Conservation (phyloP, 495 filamentous ascomycete species). For the Diplogelasinospora grovesii region DNA sequence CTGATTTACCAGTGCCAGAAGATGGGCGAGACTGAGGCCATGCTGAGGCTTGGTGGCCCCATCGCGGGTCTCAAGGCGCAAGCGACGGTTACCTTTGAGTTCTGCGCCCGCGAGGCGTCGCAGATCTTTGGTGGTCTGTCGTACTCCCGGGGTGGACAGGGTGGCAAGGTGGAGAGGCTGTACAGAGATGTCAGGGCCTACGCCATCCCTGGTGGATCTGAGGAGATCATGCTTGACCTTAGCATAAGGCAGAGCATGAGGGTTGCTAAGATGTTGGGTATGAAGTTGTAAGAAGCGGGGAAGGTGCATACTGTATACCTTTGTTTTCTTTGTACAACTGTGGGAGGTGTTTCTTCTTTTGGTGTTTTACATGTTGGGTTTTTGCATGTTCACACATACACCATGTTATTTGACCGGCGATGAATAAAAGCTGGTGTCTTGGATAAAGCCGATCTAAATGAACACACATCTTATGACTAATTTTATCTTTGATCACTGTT, state of each 20-base stretch:
- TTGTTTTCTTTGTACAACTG: background rate
- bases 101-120: slow-evolving; percentile 90
- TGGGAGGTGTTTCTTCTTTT: no score
- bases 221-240: slow-evolving; percentile 98
- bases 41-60: slow-evolving; percentile 89
- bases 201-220: slow-evolving; percentile 91
- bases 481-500: no score
- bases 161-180: slow-evolving; percentile 89
- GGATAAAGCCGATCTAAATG: no score
- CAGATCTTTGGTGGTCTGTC: slow-evolving; percentile 96
- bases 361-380: no score
- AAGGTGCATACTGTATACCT: background rate
- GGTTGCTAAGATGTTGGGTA: slow-evolving; percentile 85
- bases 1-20: slow-evolving; percentile 84
- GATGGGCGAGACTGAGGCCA: slow-evolving; percentile 93
- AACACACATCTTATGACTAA: no score
- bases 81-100: slow-evolving; percentile 87
- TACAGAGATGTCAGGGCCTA: slow-evolving; percentile 98
- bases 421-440: no score
- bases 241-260: slow-evolving; percentile 88
- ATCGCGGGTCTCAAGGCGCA: slow-evolving; percentile 95
- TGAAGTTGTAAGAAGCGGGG: slow-evolving; percentile 73
- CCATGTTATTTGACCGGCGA: no score
- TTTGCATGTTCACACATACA: no score
- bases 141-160: slow-evolving; percentile 90